These are phyloP conservation scores for Mortierella sp. DNA, from an alignment of 371 early-diverging fungal species.

Conservation along the genomic window DNA sequence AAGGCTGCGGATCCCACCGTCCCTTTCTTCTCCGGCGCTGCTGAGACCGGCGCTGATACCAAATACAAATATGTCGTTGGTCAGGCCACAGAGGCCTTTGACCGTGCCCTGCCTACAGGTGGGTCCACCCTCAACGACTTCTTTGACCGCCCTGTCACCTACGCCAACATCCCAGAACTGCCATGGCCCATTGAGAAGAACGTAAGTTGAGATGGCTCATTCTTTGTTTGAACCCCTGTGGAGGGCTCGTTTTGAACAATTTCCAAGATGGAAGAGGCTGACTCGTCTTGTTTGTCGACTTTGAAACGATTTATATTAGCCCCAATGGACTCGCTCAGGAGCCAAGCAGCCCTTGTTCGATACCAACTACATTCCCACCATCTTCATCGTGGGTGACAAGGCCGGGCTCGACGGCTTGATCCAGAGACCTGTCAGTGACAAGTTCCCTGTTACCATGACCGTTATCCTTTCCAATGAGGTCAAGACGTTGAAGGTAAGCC, in stretches of 20 bases:
- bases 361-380: constrained; percentile 61
- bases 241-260: no score
- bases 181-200: constrained; percentile 60
- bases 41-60: constrained; percentile 52
- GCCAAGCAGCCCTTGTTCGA: constrained; percentile 59
- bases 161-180: constrained; percentile 63
- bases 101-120: constrained; percentile 55
- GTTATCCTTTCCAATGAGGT: constrained; percentile 59
- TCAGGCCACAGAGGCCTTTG: constrained; percentile 59
- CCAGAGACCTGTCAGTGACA: constrained; percentile 37
- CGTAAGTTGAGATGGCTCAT: no score
- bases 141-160: constrained; percentile 60
- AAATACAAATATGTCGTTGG: constrained; percentile 64
- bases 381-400: constrained; percentile 57
- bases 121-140: constrained; percentile 62
- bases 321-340: constrained; percentile 63
- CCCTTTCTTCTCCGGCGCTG: constrained; percentile 59
- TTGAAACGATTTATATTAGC: constrained; percentile 26
- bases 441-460: constrained; percentile 53
- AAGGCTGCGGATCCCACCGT: constrained; percentile 57
- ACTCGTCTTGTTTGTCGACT: not conserved
- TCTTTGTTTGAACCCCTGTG: no score
- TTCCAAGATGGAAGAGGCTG: no score
- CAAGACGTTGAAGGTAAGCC: constrained; percentile 51
- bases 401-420: constrained; percentile 47